Evolutionary conservation across 441 rosid genomes (phyloP), one percentile per base, ranked within the genome.

Genomic region (Populus trichocarpa): DNA sequence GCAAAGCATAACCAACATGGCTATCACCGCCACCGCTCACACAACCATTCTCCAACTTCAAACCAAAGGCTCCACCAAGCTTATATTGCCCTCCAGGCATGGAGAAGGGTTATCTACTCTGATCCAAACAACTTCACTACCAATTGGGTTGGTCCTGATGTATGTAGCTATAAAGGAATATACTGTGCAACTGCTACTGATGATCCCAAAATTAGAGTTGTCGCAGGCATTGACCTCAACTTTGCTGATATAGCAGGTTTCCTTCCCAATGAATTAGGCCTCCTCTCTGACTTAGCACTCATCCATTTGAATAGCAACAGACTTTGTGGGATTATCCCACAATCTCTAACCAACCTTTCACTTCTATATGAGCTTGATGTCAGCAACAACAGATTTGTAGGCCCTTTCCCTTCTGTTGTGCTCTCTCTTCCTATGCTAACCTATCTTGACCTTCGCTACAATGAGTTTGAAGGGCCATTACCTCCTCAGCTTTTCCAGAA

Each of bases 241-340:
- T 85, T 69, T 10, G 90, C 81, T 23, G 89, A 93, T 79, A 85
- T 95, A 1, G 99, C 99, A 9, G 98, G 99, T 5, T 89, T 85
- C 84, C 87, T 95, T 8, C 97, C 99, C 1, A 81, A 81, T n/a
- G 87, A 93, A 82, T 59, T 95, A 53, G 96, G 98, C 81, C 92
- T 91, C 14, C 87, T 95, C 35, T 81, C 85, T 14, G 87, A 95
- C 74, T 85, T 93, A 8, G 88, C 95, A 53, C 90, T 95, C 77
- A 64, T 95, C 76, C 99, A 95, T 73, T 84, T 95, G 33, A 95
- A 91, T 50, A 91, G 93, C 86, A 95, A 95, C 79, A 88, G 98
- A 14, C 92, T 95, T 79, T 93, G 98, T 22, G 98, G 99, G 14
- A 86, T 87, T 64, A 74, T 95, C 73, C 90, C 93, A 32, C 83